Evolutionary conservation across 179 eudicot genomes (phyloP), one percentile per base, ranked within the genome.

Genomic region (Corrigiola litoralis): DNA sequence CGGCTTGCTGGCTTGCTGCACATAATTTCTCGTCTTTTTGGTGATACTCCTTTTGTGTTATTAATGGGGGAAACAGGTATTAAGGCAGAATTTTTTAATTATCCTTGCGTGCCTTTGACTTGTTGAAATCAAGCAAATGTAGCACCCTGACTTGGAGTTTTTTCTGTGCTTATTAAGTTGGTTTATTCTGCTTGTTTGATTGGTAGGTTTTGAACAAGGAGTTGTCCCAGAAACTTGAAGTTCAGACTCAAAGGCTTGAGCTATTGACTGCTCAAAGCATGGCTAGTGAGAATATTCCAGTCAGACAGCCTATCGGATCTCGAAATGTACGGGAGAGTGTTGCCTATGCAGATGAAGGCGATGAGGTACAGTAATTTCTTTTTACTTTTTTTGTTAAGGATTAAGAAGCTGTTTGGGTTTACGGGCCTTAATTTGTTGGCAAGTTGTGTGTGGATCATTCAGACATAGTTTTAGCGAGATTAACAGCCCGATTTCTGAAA

Each of bases 271-370:
- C 99, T 58, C 99, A 88, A 76, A 86, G 82, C 72, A 94, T 90
- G 95, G 86, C 84, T 47, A 76, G 62, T 68, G 88, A 71, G 61
- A 83, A 70, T 70, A 28, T 57, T 61, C 67, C 81, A 48, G 46
- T 62, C 49, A 83, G 80, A 70, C 81, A 73, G 72, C 76, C 72
- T 32, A 12, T 28, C 27, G 85, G 71, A 65, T 56, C 86, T 68
- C 77, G 40, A 61, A 38, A 41, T 59, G 66, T 80, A 60, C 82
- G 49, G 10, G 96, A 88, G 53, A 83, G 73, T 58, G 75, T 85
- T 61, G 68, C 84, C 4, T 88, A 84, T 81, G 97, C 97, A 45
- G 99, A 94, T 82, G 99, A 94, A 85, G 99, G 97, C 56, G 99
- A 94, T 57, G 96, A 94, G 99, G 99, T 90, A 86, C 32, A 5